Evolutionary conservation across 2,329 filamentous ascomycete genomes (phyloP).

Genomic region (Claviceps pusilla): DNA sequence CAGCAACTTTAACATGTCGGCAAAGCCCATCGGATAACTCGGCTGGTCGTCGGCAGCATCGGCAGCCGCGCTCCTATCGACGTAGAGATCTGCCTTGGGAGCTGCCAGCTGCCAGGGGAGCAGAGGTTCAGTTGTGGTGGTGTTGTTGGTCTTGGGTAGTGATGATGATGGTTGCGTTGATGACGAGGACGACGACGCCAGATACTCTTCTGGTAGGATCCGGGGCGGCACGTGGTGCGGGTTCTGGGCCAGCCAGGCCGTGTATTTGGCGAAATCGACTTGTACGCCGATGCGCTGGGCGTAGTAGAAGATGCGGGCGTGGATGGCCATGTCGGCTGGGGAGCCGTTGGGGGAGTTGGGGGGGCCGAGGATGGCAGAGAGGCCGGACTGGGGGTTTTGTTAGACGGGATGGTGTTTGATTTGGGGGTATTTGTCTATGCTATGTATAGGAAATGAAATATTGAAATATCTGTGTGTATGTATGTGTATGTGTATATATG

Average conservation of each 20-base stretch:
- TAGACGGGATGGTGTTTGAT: background rate
- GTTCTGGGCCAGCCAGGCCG: conserved; percentile 39
- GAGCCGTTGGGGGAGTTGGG: conserved; percentile 31
- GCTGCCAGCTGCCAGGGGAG: conserved; percentile 35
- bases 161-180: background rate
- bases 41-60: conserved; percentile 30
- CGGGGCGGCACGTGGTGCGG: conserved; percentile 20
- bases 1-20: conserved; percentile 73
- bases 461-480: background rate
- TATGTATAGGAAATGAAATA: no score
- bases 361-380: conserved; percentile 49
- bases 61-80: conserved; percentile 22
- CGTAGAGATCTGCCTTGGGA: conserved; percentile 30
- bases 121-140: conserved; percentile 1
- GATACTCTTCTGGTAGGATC: conserved; percentile 22
- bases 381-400: conserved; percentile 31
- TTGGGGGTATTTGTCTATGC: no score
- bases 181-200: background rate
- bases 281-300: conserved; percentile 31
- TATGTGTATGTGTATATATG: background rate
- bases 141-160: background rate
- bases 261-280: conserved; percentile 55
- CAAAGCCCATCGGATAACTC: conserved; percentile 68
- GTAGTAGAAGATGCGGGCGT: conserved; percentile 56
- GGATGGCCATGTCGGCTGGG: conserved; percentile 44